These are phyloP conservation scores for Jatropha multifida DNA, from an alignment of 441 rosid genomes.

Conservation along the genomic window DNA sequence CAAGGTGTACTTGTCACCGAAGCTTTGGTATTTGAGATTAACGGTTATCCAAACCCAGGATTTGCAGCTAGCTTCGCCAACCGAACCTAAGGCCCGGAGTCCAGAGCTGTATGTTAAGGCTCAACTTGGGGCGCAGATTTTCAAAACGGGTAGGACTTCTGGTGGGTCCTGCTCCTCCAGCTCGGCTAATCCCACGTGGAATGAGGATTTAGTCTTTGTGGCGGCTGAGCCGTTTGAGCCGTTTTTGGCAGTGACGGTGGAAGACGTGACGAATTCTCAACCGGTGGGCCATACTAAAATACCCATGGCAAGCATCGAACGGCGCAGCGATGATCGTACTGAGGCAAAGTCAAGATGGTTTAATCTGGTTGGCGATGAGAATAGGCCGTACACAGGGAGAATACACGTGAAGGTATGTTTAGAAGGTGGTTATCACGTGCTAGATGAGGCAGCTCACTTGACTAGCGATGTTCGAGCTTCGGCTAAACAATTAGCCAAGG, in stretches of 20 bases:
- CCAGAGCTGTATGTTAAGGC: slow-evolving; percentile 41
- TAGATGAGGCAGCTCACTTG: slow-evolving; percentile 46
- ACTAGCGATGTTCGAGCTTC: slow-evolving; percentile 48
- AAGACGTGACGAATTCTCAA: slow-evolving; percentile 33
- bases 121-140: slow-evolving; percentile 38
- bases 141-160: slow-evolving; percentile 50
- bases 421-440: slow-evolving; percentile 56
- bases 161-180: slow-evolving; percentile 31
- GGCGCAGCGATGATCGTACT: slow-evolving; percentile 35
- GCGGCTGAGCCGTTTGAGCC: slow-evolving; percentile 57
- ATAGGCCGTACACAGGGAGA: slow-evolving; percentile 38
- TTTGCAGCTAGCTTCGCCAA: slow-evolving; percentile 54
- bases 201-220: slow-evolving; percentile 62
- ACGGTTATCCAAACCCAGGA: slow-evolving; percentile 61
- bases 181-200: slow-evolving; percentile 52
- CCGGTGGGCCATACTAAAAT: slow-evolving; percentile 36
- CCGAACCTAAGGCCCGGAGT: slow-evolving; percentile 37
- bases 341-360: slow-evolving; percentile 75
- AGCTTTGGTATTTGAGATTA: slow-evolving; percentile 57
- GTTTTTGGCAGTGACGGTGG: slow-evolving; percentile 29
- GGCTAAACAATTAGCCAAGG: slow-evolving; percentile 35
- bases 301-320: slow-evolving; percentile 33
- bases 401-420: slow-evolving; percentile 39
- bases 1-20: slow-evolving; percentile 52
- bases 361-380: slow-evolving; percentile 23